These are phyloP conservation scores for Gleditsia sinensis DNA, from an alignment of 306 rosid species.

Conservation along the genomic window DNA sequence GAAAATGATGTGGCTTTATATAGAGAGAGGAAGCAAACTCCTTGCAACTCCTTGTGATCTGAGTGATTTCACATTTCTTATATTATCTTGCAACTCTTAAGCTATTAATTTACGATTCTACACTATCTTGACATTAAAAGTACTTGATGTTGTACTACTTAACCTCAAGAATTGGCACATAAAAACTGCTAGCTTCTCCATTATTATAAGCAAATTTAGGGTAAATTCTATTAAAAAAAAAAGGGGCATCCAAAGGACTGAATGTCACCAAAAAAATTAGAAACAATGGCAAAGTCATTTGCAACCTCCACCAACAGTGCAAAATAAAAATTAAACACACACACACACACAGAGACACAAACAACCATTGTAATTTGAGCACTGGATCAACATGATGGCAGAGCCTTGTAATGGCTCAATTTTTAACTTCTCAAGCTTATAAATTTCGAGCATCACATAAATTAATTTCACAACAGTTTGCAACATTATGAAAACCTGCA, in stretches of 20 bases:
- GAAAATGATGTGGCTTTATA: not conserved
- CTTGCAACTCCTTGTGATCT: not conserved
- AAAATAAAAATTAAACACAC: not conserved
- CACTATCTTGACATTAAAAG: slow-evolving; percentile 8
- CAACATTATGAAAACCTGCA: not conserved
- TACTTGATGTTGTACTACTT: not conserved
- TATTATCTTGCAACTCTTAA: too few species aligned
- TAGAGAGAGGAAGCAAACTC: too few species aligned
- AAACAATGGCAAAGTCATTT: not conserved
- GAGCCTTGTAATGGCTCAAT: not conserved
- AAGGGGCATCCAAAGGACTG: not conserved
- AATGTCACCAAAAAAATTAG: not conserved
- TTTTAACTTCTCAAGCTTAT: slow-evolving; percentile 3
- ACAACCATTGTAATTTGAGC: too few species aligned
- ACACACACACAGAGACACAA: not conserved
- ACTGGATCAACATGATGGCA: not conserved
- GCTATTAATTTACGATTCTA: slow-evolving; percentile 4
- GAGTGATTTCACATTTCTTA: not conserved
- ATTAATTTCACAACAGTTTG: slow-evolving; percentile 10
- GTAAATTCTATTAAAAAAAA: not conserved
- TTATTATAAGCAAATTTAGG: not conserved
- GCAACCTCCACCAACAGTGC: not conserved
- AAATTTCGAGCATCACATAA: slow-evolving; percentile 2
- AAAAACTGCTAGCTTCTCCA: not conserved
- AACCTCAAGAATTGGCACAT: not conserved